Base-by-base conservation (phyloP, 768 basidiomycete genomes). In the Pholiota conissans region DNA sequence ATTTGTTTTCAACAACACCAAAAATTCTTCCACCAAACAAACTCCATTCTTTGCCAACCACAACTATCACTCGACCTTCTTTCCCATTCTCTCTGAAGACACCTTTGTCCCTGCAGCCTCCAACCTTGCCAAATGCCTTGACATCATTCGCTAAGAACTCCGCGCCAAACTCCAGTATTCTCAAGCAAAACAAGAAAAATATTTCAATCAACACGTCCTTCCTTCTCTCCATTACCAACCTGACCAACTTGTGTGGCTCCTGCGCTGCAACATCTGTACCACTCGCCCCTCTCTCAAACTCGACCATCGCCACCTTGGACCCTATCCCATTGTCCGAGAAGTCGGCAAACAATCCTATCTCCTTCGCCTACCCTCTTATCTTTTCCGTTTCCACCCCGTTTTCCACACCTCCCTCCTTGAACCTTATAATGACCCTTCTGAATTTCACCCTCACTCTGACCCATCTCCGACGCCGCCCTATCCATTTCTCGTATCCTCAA, bases 231-330 rank as follows among this genome's bases (percentile, higher is more conserved):
- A 67, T 5, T 70, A 71, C 56, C n/a, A 42, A 60, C 58, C 5
- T 75, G n/a, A 65, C 40, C 62, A 77, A n/a, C 60, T 69, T 1
- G 74, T 78, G 16, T 78, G 74, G 73, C 59, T 78, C 4, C 65
- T 75, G 1, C 62, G 63, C 10, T 63, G 63, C n/a, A 72, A 74
- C n/a, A n/a, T 79, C 62, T 67, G 66, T 20, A 78, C 77, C 10
- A 74, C 67, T n/a, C 64, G 74, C 13, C 77, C 78, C 2, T 73
- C 74, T 2, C 51, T 65, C 35, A 80, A 80, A 60, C 74, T 80
- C 35, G 71, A 73, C 34, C 64, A 73, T 50, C 61, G 63, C 8
- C 62, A 61, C 9, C 66, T 75, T 4, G 62, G 64, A 26, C 64
- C 64, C 20, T 65, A 54, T 37, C 54, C 53, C 2, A 56, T 65